Conservation (phyloP, 2,329 filamentous ascomycete genomes). For the Ceratocystis cacaofunesta region DNA sequence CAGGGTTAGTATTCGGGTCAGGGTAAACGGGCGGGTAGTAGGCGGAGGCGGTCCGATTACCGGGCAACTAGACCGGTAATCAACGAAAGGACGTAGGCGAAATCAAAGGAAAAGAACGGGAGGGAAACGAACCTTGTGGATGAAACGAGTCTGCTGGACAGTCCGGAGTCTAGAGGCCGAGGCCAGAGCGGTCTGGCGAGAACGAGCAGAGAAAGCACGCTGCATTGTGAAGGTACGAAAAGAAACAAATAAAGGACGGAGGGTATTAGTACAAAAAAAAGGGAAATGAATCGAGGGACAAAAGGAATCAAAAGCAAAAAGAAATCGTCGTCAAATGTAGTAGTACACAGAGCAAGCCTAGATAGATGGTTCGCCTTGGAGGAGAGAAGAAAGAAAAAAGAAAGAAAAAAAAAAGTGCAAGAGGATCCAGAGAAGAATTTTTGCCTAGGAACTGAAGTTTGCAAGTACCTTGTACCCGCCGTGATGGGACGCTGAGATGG, state of each 20-base stretch:
- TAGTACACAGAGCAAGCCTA: conserved; percentile 15
- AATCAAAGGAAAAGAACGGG: neutral
- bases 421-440: conserved; percentile 15
- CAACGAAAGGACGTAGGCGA: neutral
- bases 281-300: conserved; percentile 18
- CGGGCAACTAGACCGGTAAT: neutral
- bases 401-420: conserved; percentile 8
- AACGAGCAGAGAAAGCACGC: conserved; percentile 72
- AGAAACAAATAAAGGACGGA: conserved; percentile 20
- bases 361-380: conserved; percentile 1
- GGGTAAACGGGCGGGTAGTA: neutral
- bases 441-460: conserved; percentile 7
- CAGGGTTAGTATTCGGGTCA: neutral
- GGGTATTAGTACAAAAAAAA: conserved; percentile 17
- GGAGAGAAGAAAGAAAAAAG: conserved; percentile 17
- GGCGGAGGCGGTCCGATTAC: neutral
- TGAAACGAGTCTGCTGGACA: conserved; percentile 80
- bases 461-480: no score
- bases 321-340: conserved; percentile 3
- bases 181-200: conserved; percentile 66
- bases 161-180: conserved; percentile 51
- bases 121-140: conserved; percentile 64
- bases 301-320: neutral
- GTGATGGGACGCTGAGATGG: conserved; percentile 3
- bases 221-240: conserved; percentile 55